Evolutionary conservation across 2,329 filamentous ascomycete species (phyloP).

Genomic region (Ascochyta viciae-villosae): DNA sequence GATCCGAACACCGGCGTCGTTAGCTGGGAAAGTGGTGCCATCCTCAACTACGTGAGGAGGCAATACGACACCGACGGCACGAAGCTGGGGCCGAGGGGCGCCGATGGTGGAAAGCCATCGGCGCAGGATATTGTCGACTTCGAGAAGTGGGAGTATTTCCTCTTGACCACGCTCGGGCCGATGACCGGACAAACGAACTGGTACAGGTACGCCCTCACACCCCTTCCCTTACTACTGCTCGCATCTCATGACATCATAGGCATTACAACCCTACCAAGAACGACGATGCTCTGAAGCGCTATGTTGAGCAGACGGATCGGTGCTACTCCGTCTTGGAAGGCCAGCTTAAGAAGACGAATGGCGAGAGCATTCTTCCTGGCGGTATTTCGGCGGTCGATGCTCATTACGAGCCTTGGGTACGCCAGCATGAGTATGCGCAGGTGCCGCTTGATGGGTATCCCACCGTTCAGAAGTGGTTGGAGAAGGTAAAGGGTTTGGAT

Average conservation of each 20-base stretch:
- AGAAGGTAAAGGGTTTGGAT: constrained; percentile 34
- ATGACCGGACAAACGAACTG: constrained; percentile 17
- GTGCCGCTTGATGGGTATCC: constrained; percentile 61
- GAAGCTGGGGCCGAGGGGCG: constrained; percentile 1
- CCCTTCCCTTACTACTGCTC: too few relatives aligned
- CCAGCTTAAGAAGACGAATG: constrained; percentile 10
- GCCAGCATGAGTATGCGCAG: constrained; percentile 16
- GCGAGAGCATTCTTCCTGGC: constrained; percentile 10
- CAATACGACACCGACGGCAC: constrained; percentile 6
- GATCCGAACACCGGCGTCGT: constrained; percentile 52
- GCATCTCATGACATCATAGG: not conserved
- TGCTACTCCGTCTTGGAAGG: constrained; percentile 14
- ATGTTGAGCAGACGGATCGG: constrained; percentile 14
- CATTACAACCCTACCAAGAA: constrained; percentile 14
- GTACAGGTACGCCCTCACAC: constrained; percentile 5
- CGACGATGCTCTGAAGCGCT: constrained; percentile 14
- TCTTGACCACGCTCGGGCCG: constrained; percentile 13
- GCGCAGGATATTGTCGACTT: constrained; percentile 10
- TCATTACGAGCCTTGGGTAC: constrained; percentile 15
- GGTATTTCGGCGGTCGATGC: constrained; percentile 13
- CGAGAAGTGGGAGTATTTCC: constrained; percentile 18
- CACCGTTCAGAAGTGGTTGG: constrained; percentile 67
- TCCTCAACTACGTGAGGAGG: constrained; percentile 10
- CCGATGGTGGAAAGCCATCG: not conserved
- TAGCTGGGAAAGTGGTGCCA: constrained; percentile 18